phyloP scores from a whole-genome alignment of 805 yeast species.

The Yamadazyma sp. region DNA sequence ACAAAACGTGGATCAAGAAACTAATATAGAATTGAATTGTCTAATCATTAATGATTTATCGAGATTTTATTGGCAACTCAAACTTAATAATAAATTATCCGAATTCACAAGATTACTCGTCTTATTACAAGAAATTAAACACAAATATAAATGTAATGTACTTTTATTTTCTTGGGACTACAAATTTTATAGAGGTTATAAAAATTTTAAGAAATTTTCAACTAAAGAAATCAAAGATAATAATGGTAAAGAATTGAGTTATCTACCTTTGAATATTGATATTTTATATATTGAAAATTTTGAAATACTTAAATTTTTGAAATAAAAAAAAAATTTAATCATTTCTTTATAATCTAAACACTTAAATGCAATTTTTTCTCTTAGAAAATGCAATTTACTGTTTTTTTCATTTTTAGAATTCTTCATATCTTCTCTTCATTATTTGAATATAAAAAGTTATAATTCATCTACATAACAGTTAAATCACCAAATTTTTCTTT shows the following conservation, averaged over 20 bases:
- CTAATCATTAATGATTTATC: conserved; percentile 29
- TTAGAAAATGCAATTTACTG: too few species aligned
- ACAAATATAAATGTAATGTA: conserved; percentile 22
- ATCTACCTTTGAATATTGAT: conserved; percentile 9
- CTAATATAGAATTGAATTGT: conserved; percentile 14
- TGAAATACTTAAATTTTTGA: conserved; percentile 1
- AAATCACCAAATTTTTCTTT: conserved; percentile 97
- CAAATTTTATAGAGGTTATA: conserved; percentile 27
- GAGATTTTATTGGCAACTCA: conserved; percentile 31
- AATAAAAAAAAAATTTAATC: too few species aligned
- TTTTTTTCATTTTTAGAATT: too few species aligned
- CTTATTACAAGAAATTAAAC: conserved; percentile 10
- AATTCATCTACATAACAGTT: conserved; percentile 70
- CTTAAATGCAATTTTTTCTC: too few species aligned
- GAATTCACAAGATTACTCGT: neutral
- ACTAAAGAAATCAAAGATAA: neutral
- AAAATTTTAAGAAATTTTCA: conserved; percentile 1
- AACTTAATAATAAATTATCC: conserved; percentile 2
- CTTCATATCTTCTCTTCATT: too few species aligned
- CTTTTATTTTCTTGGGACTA: conserved; percentile 25
- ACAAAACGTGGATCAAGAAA: too few species aligned
- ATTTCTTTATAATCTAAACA: too few species aligned
- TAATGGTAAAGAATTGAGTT: neutral
- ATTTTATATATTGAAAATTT: conserved; percentile 11
- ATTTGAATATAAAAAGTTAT: neutral